Evolutionary conservation across 2,329 filamentous ascomycete species (phyloP).

Genomic region (Alternaria angustiovoidea): DNA sequence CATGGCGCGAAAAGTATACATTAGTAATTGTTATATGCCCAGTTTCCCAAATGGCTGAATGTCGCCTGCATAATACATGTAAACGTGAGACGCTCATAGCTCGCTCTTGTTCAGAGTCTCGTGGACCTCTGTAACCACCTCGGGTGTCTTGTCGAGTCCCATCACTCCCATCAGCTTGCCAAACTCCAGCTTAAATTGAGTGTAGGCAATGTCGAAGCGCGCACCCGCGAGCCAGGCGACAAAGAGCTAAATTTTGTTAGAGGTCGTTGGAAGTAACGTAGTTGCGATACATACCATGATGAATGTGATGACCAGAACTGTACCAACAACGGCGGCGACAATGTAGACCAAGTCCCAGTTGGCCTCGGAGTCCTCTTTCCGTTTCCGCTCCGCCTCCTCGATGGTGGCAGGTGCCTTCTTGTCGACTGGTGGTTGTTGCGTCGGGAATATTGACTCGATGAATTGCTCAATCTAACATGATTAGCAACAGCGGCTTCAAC

Average conservation of each 20-base stretch:
- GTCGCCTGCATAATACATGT: conserved; percentile 45
- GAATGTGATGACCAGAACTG: conserved; percentile 74
- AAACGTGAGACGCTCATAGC: conserved; percentile 45
- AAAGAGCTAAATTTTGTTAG: conserved; percentile 66
- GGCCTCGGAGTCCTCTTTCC: conserved; percentile 61
- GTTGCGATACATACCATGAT: conserved; percentile 73
- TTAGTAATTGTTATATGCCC: conserved; percentile 36
- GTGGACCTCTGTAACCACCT: conserved; percentile 28
- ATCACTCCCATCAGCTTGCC: conserved; percentile 42
- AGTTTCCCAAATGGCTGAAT: conserved; percentile 21
- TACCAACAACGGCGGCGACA: conserved; percentile 69
- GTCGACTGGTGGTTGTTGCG: conserved; percentile 71
- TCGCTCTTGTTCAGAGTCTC: conserved; percentile 50
- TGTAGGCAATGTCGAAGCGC: conserved; percentile 75
- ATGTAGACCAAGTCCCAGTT: conserved; percentile 69
- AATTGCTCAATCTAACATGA: conserved; percentile 84
- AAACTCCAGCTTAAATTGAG: conserved; percentile 63
- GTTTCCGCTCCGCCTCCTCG: conserved; percentile 65
- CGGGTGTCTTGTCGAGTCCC: conserved; percentile 25
- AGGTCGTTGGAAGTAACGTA: not conserved
- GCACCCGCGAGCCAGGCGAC: conserved; percentile 82
- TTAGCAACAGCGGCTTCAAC: conserved; percentile 10
- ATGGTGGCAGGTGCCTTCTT: conserved; percentile 49
- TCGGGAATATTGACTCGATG: conserved; percentile 91
- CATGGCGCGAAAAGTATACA: conserved; percentile 21